Evolutionary conservation across 2,329 filamentous ascomycete genomes (phyloP).

Genomic region (Aspergillus floridensis): DNA sequence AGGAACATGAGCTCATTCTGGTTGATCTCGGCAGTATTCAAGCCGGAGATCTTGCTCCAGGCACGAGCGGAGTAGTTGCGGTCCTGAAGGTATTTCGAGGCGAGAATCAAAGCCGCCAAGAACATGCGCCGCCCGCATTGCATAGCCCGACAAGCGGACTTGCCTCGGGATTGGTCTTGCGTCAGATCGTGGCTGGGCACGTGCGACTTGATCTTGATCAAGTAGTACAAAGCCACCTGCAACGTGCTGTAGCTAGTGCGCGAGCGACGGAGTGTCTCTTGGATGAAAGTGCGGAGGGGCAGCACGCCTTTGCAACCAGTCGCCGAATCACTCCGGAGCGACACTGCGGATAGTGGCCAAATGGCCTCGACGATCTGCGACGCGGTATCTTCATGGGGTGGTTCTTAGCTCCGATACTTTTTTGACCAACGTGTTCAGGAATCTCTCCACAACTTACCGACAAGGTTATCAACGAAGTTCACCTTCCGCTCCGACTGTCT

Average conservation of each 20-base stretch:
- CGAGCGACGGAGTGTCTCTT: conserved; percentile 91
- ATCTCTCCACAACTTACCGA: conserved; percentile 70
- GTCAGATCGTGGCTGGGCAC: conserved; percentile 81
- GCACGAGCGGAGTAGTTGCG: conserved; percentile 95
- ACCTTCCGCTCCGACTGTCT: conserved; percentile 89
- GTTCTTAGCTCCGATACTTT: conserved; percentile 27
- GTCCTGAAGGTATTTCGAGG: conserved; percentile 97
- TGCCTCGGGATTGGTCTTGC: conserved; percentile 76
- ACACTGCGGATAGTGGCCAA: conserved; percentile 85
- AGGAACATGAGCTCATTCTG: conserved; percentile 94
- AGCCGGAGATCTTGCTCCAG: conserved; percentile 99
- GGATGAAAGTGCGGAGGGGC: conserved; percentile 91
- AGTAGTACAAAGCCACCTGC: conserved; percentile 93
- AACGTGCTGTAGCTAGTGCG: conserved; percentile 96
- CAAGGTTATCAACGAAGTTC: conserved; percentile 93
- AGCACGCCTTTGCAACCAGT: conserved; percentile 72
- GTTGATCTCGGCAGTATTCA: conserved; percentile 91
- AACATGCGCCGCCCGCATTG: conserved; percentile 98
- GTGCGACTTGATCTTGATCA: conserved; percentile 89
- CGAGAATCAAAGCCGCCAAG: conserved; percentile 86
- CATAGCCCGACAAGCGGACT: conserved; percentile 71
- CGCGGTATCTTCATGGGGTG: conserved; percentile 70
- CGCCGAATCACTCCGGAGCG: conserved; percentile 67
- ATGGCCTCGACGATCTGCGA: conserved; percentile 97
- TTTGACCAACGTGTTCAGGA: conserved; percentile 30